Evolutionary conservation across 768 basidiomycete genomes (phyloP).

Genomic region (Megacollybia marginata): DNA sequence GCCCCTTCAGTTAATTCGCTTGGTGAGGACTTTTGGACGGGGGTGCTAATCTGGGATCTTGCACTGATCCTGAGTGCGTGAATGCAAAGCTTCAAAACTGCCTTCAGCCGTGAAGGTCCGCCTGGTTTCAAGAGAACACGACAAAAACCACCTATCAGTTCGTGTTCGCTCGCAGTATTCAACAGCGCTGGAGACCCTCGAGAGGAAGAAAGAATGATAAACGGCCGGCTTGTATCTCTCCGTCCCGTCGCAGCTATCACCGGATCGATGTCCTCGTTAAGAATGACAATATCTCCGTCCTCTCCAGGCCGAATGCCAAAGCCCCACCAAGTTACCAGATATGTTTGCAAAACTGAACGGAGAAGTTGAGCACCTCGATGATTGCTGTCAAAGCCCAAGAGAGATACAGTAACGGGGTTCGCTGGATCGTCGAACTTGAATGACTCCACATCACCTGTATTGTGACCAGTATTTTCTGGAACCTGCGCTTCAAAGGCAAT

Average conservation of each 20-base stretch:
- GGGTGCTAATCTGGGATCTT: constrained; percentile 21
- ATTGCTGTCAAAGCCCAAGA: constrained; percentile 63
- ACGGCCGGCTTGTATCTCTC: constrained; percentile 54
- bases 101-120: constrained; percentile 68
- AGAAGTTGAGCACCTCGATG: constrained; percentile 66
- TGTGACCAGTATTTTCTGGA: constrained; percentile 28
- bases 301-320: constrained; percentile 40
- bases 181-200: constrained; percentile 61
- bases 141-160: constrained; percentile 79
- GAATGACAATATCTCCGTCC: constrained; percentile 65
- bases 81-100: constrained; percentile 56
- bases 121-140: constrained; percentile 87
- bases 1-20: background rate
- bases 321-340: constrained; percentile 73
- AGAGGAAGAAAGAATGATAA: constrained; percentile 67
- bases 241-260: constrained; percentile 50
- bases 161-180: constrained; percentile 61
- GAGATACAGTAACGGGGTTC: constrained; percentile 46
- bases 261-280: constrained; percentile 69
- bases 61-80: constrained; percentile 45
- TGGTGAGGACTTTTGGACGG: background rate
- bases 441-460: constrained; percentile 34
- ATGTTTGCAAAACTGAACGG: constrained; percentile 51
- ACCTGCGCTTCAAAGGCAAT: constrained; percentile 73
- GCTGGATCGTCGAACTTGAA: constrained; percentile 34